phyloP scores from a whole-genome alignment of 2,329 filamentous ascomycete genomes.

The Tolypocladium album region DNA sequence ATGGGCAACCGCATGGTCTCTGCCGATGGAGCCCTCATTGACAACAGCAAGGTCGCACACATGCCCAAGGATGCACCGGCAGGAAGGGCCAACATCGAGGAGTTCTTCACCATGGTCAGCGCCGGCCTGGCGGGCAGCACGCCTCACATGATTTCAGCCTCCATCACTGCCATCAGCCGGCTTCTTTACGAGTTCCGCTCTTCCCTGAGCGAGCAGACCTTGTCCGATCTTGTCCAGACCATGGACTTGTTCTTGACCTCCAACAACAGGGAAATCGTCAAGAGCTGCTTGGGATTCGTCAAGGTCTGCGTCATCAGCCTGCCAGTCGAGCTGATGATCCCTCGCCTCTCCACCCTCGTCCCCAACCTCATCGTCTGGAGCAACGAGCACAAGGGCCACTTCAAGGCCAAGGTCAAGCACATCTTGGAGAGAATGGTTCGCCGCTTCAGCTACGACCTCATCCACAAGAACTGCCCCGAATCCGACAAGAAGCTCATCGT shows the following conservation, averaged over 20 bases:
- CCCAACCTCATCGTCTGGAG: conserved; percentile 93
- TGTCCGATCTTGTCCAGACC: conserved; percentile 80
- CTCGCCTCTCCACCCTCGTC: conserved; percentile 65
- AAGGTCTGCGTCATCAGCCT: conserved; percentile 90
- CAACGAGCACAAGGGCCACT: conserved; percentile 95
- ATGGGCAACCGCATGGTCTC: conserved; percentile 71
- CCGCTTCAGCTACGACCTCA: conserved; percentile 71
- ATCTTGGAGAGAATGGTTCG: conserved; percentile 92
- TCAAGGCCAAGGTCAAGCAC: conserved; percentile 95
- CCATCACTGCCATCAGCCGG: conserved; percentile 90
- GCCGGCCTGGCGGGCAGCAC: conserved; percentile 87
- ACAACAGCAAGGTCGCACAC: conserved; percentile 76
- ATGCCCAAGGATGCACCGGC: conserved; percentile 74
- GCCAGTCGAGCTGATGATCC: conserved; percentile 66
- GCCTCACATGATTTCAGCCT: conserved; percentile 94
- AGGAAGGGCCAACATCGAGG: conserved; percentile 74
- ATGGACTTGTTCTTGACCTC: conserved; percentile 94
- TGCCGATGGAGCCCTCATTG: conserved; percentile 60
- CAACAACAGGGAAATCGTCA: conserved; percentile 94
- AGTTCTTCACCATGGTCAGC: conserved; percentile 97
- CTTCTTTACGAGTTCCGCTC: conserved; percentile 85
- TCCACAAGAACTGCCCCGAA: conserved; percentile 75
- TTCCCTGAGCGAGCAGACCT: conserved; percentile 54
- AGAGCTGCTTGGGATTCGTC: conserved; percentile 88
- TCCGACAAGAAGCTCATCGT: conserved; percentile 79